A percentile compares a stretch with the other conserved stretches of the same genome.
Conservation (phyloP, 139 green algal species). For the Chlorella sorokiniana region DNA sequence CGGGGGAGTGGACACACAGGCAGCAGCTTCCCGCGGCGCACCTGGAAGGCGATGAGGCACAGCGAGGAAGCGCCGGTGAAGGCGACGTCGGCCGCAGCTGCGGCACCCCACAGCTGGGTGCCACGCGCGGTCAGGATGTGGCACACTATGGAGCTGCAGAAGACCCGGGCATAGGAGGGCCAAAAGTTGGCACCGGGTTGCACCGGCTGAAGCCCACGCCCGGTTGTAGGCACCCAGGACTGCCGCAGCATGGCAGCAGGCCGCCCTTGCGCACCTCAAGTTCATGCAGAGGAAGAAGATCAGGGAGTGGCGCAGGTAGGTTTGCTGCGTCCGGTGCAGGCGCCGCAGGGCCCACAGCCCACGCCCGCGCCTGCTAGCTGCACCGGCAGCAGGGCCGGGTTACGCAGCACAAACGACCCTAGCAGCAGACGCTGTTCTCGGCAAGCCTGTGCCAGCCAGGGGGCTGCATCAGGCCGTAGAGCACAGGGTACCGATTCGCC, state of each 20-base stretch:
- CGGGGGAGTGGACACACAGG: no score
- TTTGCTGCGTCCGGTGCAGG: neutral
- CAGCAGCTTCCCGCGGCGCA: neutral
- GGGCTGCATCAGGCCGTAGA: constrained; percentile 4
- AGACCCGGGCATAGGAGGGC: neutral
- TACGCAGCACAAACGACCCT: neutral
- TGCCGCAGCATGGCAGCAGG: neutral
- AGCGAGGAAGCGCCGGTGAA: constrained; percentile 13
- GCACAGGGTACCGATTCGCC: neutral
- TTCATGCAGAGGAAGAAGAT: constrained; percentile 3
- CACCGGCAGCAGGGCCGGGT: neutral
- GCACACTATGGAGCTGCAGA: constrained; percentile 13
- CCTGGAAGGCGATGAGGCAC: constrained; percentile 23
- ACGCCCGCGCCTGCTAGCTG: constrained; percentile 6
- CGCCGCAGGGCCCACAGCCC: neutral
- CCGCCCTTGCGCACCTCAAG: neutral
- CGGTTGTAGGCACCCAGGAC: neutral
- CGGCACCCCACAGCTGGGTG: neutral
- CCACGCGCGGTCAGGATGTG: neutral
- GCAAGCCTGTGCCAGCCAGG: constrained; percentile 11
- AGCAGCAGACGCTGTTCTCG: neutral
- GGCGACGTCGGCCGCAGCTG: neutral
- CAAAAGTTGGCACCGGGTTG: neutral
- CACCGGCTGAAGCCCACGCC: neutral
- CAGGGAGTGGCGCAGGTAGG: constrained; percentile 11